These are phyloP conservation scores for Ceratocystiopsis minuta DNA, from an alignment of 2,329 filamentous ascomycete genomes.

Conservation along the genomic window DNA sequence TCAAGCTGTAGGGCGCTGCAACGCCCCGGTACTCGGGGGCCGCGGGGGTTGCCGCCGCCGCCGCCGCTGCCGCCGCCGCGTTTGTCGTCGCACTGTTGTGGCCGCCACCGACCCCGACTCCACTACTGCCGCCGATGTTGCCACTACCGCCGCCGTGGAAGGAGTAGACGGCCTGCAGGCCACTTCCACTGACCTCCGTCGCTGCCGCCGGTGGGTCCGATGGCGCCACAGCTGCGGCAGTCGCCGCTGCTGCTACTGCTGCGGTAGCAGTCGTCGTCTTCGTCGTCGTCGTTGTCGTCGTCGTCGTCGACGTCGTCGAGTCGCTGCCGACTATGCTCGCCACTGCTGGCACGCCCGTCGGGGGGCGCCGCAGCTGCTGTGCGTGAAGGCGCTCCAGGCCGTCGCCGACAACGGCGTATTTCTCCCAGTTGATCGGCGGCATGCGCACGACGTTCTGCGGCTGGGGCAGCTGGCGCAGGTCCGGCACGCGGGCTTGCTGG, in stretches of 20 bases:
- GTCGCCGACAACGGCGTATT: constrained; percentile 79
- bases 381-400: constrained; percentile 69
- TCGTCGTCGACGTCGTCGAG: too few relatives aligned
- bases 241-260: not conserved
- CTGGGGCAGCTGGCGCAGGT: constrained; percentile 38
- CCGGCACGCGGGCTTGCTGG: not conserved
- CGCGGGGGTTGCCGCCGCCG: not conserved
- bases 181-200: constrained; percentile 7
- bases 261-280: too few relatives aligned
- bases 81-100: too few relatives aligned
- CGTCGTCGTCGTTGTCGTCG: too few relatives aligned
- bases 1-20: too few relatives aligned
- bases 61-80: too few relatives aligned
- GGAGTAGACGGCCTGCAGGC: constrained; percentile 29
- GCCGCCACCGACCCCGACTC: too few relatives aligned
- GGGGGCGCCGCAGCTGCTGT: constrained; percentile 54
- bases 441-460: constrained; percentile 71
- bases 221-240: not conserved
- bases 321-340: constrained; percentile 2
- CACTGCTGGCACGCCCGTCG: constrained; percentile 31
- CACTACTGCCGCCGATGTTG: too few relatives aligned
- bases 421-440: constrained; percentile 85
- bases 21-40: too few relatives aligned
- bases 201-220: constrained; percentile 7
- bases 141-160: constrained; percentile 23